Conservation (phyloP, 139 green algal genomes). For the Pleodorina starrii region DNA sequence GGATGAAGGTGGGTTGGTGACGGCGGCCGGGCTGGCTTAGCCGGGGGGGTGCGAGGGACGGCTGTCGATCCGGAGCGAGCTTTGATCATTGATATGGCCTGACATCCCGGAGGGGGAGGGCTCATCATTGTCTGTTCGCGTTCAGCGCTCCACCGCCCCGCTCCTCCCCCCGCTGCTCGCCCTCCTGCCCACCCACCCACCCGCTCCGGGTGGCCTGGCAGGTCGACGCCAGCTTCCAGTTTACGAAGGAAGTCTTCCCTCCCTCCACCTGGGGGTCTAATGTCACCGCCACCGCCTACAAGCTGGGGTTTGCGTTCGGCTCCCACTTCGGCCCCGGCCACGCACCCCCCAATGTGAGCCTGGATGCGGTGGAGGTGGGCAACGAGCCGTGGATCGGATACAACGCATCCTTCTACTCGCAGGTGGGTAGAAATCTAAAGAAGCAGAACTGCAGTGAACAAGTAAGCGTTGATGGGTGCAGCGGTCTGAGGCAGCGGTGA, state of each 20-base stretch:
- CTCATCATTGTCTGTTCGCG: too few species aligned
- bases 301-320: slow-evolving; percentile 48
- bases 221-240: slow-evolving; percentile 51
- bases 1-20: slow-evolving; percentile 14
- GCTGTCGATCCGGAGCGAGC: too few species aligned
- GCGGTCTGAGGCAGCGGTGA: too few species aligned
- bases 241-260: slow-evolving; percentile 27
- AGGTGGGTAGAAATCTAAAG: too few species aligned
- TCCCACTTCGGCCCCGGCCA: slow-evolving; percentile 46
- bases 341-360: slow-evolving; percentile 37
- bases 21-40: too few species aligned
- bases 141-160: not conserved
- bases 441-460: too few species aligned
- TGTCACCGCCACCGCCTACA: slow-evolving; percentile 32
- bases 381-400: slow-evolving; percentile 56
- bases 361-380: slow-evolving; percentile 53
- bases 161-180: not conserved
- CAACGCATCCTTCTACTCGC: slow-evolving; percentile 41
- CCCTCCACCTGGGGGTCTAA: slow-evolving; percentile 37
- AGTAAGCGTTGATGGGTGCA: too few species aligned
- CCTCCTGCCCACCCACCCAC: not conserved
- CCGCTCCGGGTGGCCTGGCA: not conserved
- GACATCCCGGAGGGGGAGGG: too few species aligned
- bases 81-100: too few species aligned
- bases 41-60: too few species aligned